A percentile compares a stretch with the other conserved stretches of the same genome.
These are phyloP conservation scores for Candida sp. DNA, from an alignment of 1,139 yeast genomes.

Conservation along the genomic window DNA sequence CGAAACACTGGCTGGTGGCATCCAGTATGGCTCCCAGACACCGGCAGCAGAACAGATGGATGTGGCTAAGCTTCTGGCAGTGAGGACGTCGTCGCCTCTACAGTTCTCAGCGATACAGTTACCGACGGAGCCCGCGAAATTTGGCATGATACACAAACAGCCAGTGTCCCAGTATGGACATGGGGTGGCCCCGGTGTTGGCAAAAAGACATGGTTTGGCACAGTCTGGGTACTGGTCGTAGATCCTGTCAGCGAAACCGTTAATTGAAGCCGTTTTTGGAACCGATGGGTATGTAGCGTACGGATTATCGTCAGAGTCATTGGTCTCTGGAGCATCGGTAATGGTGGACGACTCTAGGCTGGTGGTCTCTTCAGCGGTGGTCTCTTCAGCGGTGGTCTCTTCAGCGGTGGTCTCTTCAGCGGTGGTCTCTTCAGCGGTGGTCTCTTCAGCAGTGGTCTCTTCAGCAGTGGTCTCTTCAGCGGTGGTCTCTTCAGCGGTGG, in stretches of 20 bases:
- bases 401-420: background rate
- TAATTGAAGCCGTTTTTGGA: constrained; percentile 36
- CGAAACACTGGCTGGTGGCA: constrained; percentile 37
- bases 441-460: background rate
- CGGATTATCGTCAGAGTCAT: constrained; percentile 12
- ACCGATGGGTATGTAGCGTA: constrained; percentile 33
- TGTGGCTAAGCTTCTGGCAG: constrained; percentile 42
- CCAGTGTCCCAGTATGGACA: constrained; percentile 45
- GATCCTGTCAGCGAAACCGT: constrained; percentile 42
- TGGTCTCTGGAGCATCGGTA: constrained; percentile 8
- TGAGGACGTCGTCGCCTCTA: constrained; percentile 36
- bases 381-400: too few relatives aligned
- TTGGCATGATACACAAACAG: constrained; percentile 39
- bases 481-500: background rate
- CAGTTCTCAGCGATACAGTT: constrained; percentile 33
- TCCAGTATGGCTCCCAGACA: constrained; percentile 44
- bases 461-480: background rate
- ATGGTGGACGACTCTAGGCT: too few relatives aligned
- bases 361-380: too few relatives aligned
- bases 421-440: background rate
- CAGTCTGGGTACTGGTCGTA: constrained; percentile 24
- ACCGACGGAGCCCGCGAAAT: constrained; percentile 30
- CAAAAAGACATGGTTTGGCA: constrained; percentile 24
- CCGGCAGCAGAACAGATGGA: constrained; percentile 48
- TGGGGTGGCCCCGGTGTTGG: constrained; percentile 33